Base-by-base conservation (phyloP, 495 filamentous ascomycete genomes). In the Eremomyces bilateralis region DNA sequence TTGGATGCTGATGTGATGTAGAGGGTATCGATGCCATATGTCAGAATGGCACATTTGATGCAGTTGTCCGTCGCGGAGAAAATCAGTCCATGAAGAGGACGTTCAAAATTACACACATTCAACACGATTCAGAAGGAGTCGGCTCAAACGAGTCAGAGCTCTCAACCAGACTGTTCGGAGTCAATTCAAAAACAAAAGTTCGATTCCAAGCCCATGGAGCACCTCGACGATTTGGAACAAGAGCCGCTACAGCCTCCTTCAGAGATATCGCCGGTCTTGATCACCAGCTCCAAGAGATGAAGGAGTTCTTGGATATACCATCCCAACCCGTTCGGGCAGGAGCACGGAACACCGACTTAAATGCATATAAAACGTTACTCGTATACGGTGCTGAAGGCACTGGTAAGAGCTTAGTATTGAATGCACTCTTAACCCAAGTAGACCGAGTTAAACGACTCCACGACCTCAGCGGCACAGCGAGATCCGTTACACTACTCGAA, bases 371-470 rank as follows among this genome's bases (percentile, higher is more conserved):
- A 29, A 4, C 65, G n/a, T n/a, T 88, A 31, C 56, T 92, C 39
- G 59, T 97, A 29, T 70, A 88, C 56, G 81, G 88, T 29, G 68
- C 77, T 33, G 70, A 78, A 43, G 76, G 88, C 39, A 88, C 76
- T 0, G 83, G 83, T 2, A 93, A 90, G 51, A 73, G 69, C 12
- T 57, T 73, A 38, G 56, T 91, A 11, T 53, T 92, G 2, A 47
- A 69, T 19, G 64, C 66, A 34, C 64, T 90, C n/a, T 62, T 65
- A 15, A 53, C 55, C n/a, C 65, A 69, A 5, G 64, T 68, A 36
- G 90, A 76, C 76, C 69, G 65, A 15, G 68, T 64, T 37, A 64
- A 78, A 4, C 63, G 74, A 33, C 60, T 54, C 18, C 60, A 90
- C 22, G 60, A 64, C 25, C 61, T 57, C 20, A 6, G 46, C 51